phyloP scores from a whole-genome alignment of 1,284 basidiomycete genomes.

The Peniophora sp. region DNA sequence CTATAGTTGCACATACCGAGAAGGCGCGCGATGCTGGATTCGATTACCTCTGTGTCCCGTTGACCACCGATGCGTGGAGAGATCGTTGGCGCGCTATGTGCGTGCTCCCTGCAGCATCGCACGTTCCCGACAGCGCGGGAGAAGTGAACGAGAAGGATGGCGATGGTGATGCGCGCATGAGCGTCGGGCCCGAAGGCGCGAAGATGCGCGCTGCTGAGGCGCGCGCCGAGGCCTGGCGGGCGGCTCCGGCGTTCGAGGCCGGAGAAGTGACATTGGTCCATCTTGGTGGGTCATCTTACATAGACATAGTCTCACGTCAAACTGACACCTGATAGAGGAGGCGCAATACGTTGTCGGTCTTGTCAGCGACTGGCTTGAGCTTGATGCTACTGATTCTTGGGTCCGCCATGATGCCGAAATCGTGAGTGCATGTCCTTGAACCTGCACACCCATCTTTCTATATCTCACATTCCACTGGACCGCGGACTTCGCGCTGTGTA shows the following conservation, averaged over 20 bases:
- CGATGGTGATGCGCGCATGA: background rate
- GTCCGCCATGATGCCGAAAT: conserved; percentile 95
- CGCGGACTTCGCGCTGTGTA: background rate
- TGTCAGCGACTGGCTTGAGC: conserved; percentile 90
- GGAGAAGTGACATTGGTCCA: conserved; percentile 88
- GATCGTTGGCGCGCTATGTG: conserved; percentile 88
- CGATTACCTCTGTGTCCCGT: conserved; percentile 67
- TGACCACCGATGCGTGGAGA: conserved; percentile 85
- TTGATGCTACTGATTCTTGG: conserved; percentile 91
- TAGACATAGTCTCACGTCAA: background rate
- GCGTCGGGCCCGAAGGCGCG: conserved; percentile 23
- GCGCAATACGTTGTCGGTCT: conserved; percentile 72
- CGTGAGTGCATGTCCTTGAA: conserved; percentile 38
- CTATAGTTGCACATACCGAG: background rate
- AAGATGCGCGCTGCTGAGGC: conserved; percentile 51
- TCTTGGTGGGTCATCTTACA: conserved; percentile 53
- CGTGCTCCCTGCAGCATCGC: conserved; percentile 42
- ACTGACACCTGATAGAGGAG: conserved; percentile 53
- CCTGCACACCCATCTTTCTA: background rate
- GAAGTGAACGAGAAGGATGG: too few relatives aligned
- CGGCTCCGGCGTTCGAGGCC: conserved; percentile 67
- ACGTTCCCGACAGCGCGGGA: too few relatives aligned
- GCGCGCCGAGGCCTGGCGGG: conserved; percentile 86
- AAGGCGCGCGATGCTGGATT: conserved; percentile 54
- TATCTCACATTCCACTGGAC: background rate